Evolutionary conservation across 768 basidiomycete species (phyloP).

Genomic region (Candolleomyces aberdarensis): DNA sequence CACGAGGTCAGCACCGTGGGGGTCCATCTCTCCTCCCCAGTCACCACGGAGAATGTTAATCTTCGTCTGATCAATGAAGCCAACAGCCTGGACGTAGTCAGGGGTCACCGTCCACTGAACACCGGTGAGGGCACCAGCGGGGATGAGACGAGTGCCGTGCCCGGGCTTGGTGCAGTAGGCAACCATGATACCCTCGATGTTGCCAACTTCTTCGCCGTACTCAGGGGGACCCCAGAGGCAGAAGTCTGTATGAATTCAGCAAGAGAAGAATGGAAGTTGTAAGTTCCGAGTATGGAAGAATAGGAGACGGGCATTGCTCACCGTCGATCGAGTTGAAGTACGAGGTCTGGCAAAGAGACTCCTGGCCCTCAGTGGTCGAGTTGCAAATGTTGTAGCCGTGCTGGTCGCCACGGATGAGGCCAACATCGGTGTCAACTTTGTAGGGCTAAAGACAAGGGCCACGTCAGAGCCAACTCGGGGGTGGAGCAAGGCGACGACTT

Average conservation of each 20-base stretch:
- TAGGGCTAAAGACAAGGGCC: constrained; percentile 18
- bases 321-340: constrained; percentile 47
- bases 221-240: constrained; percentile 61
- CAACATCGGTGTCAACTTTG: constrained; percentile 26
- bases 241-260: constrained; percentile 44
- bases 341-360: constrained; percentile 60
- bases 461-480: background rate
- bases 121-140: constrained; percentile 58
- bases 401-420: constrained; percentile 41
- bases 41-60: constrained; percentile 54
- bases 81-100: constrained; percentile 59
- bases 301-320: constrained; percentile 19
- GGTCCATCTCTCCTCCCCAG: constrained; percentile 75
- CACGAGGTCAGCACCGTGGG: constrained; percentile 64
- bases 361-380: constrained; percentile 56
- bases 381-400: constrained; percentile 67
- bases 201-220: constrained; percentile 53
- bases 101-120: constrained; percentile 61
- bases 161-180: constrained; percentile 75
- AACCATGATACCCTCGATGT: constrained; percentile 68
- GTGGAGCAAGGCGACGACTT: constrained; percentile 13
- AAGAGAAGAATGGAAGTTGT: background rate
- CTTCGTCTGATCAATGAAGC: constrained; percentile 58
- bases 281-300: background rate
- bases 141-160: constrained; percentile 72